Conservation (phyloP, 345 rosid species). For the sweet orange (Citrus sinensis) region DNA sequence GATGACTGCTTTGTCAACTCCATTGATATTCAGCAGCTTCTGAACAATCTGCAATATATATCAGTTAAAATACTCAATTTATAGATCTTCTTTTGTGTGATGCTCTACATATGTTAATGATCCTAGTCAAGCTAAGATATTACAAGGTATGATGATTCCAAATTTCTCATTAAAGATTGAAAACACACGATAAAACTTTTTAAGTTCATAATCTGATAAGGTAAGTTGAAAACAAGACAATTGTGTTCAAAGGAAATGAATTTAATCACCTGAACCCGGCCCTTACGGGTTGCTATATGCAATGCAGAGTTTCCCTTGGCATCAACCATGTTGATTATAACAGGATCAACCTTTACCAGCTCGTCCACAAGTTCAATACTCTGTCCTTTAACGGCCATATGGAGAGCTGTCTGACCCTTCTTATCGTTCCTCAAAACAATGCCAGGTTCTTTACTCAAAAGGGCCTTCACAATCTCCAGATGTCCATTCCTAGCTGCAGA, state of each 20-base stretch:
- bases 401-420: conserved; percentile 88
- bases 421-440: conserved; percentile 54
- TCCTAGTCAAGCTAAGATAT: not conserved
- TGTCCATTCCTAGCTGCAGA: conserved; percentile 90
- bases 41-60: conserved; percentile 53
- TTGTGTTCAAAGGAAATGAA: not conserved
- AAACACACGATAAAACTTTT: not conserved
- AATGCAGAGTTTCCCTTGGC: conserved; percentile 76
- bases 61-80: not conserved
- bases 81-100: not conserved
- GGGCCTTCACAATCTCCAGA: conserved; percentile 61
- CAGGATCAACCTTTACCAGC: conserved; percentile 43
- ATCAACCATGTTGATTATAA: conserved; percentile 63
- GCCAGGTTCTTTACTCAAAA: conserved; percentile 52
- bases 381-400: conserved; percentile 95
- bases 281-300: conserved; percentile 75
- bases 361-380: conserved; percentile 52
- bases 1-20: conserved; percentile 45
- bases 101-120: not conserved
- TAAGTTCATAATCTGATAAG: not conserved
- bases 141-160: not conserved
- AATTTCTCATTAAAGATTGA: not conserved
- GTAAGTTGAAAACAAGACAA: not conserved
- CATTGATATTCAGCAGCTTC: conserved; percentile 36
- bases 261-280: conserved; percentile 55